Base-by-base conservation (phyloP, 768 basidiomycete species). In the Amanita inopinata region DNA sequence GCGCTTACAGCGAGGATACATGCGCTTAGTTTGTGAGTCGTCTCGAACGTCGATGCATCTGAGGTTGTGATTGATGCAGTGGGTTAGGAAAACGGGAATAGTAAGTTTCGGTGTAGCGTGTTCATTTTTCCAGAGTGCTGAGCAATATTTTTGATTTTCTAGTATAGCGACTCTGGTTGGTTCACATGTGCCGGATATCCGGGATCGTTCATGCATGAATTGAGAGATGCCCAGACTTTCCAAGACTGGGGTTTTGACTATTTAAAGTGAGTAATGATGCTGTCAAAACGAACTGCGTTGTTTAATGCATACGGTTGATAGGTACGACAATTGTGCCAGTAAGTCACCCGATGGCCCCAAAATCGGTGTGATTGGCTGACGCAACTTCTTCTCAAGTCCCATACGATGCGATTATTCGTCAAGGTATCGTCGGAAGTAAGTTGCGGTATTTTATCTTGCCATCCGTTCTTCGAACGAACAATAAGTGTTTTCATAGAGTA, bases 211-310 rank as follows among this genome's bases (percentile, higher is more conserved):
- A 60, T 64, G 52, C 76, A 80, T 46, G 80, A 82, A 58, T 46
- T 57, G 18, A 70, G 75, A 18, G 79, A 82, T 51, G 64, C 64
- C 3, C 68, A 66, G 48, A 61, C 69, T 3, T 81, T 80, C 58
- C 67, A 70, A 34, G 65, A 74, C 24, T 81, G 80, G 80, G 77
- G 78, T 5, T 79, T 81, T 42, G 74, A 81, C 56, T 76, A 76
- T 49, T 62, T 81, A 33, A 82, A 81, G 79, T 79, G 39, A 33
- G 69, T 32, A 22, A 23, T 9, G 14, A 22, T 3, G n/a, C n/a
- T n/a, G 14, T 1, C 1, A 4, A 23, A 5, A 6, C 17, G 33
- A 20, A 20, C 11, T 6, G 14, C 9, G 12, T 40, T 45, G 24
- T 41, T 24, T 22, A 22, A 11, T 6, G 38, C 34, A 3, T 15